Evolutionary conservation across 306 rosid species (phyloP), one percentile per base, ranked within the genome.

Genomic region (Quercus bicolor): DNA sequence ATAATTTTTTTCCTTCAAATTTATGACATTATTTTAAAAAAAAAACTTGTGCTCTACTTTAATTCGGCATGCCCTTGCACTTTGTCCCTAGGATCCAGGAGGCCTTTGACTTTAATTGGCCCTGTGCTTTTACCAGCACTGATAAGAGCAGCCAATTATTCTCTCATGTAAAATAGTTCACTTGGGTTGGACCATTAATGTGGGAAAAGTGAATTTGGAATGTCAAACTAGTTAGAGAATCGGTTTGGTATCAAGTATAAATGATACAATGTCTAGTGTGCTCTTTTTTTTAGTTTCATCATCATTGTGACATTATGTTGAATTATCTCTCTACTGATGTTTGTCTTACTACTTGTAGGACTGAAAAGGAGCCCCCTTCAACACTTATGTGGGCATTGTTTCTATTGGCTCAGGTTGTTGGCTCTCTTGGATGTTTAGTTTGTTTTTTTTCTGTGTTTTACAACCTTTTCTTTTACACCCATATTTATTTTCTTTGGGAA

Each of bases 311-410:
- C 65, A 57, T 56, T 70, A 60, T 15, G 66, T 68, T 3, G 62
- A 79, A 62, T 78, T 57, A 8, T 71, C 80, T 75, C 65, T 70
- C 79, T 79, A 55, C 52, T 83, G 73, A 68, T 75, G 56, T 60
- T 72, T 65, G 29, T 82, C 73, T 71, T 68, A 21, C 70, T 74
- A 74, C 61, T 34, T 85, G 65, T 87, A 96, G 99, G 74, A 83
- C 37, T 15, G 92, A 93, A 65, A 93, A 91, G 81, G 99, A 96
- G 62, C 90, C 94, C 77, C 97, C 99, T 83, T 96, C 99, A 68
- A 91, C 99, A 74, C 98, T 86, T 75, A 33, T 96, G 97, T 96
- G 99, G 99, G 77, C 89, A 64, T 86, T 96, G 85, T 96, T 93
- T 85, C 86, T 96, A 66, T 83, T 95, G 85, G 97, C 99, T 79